Base-by-base conservation (phyloP, 202 grass and related monocot species). In the Carex sylvatica region DNA sequence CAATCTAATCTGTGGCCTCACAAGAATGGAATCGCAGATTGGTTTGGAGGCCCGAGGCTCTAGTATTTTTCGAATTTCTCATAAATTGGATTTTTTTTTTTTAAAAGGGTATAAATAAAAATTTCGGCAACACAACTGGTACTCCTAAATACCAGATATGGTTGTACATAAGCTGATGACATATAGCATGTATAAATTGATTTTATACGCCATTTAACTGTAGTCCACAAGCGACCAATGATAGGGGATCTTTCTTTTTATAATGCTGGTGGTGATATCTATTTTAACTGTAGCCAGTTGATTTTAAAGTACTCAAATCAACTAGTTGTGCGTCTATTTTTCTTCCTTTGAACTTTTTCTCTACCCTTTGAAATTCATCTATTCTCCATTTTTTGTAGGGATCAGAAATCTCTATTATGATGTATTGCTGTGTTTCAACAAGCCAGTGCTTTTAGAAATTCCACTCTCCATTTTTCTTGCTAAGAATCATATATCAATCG, bases 161-260 rank as follows among this genome's bases (percentile, higher is more conserved):
- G 49, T 58, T 80, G 1, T 20, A 24, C 18, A 80, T 47, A 8
- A 36, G 22, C 77, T 62, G n/a, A 78, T 62, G n/a, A 78, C 28
- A 56, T 31, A 51, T 0, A 18, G 26, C 61, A 55, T 78, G 33
- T 15, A 38, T 49, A 20, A 15, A 72, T 22, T 64, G 12, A n/a
- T 64, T 80, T 13, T 44, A 80, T 24, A 79, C 11, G 51, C 58
- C 77, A 80, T 64, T 64, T 80, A 61, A 80, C 31, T 80, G 47
- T 64, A 64, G 77, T 80, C 77, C 78, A 80, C 58, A 61, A 65
- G 58, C 6, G 18, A 80, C 64, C 56, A 63, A 80, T 80, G 12
- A 80, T 16, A 61, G 35, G 14, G 46, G 5, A 79, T 8, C 74
- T 79, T 58, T 20, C 53, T 36, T 79, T 78, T 79, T 80, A 22